Conservation (phyloP, 805 yeast genomes). For the Candida methanosorbosa region DNA sequence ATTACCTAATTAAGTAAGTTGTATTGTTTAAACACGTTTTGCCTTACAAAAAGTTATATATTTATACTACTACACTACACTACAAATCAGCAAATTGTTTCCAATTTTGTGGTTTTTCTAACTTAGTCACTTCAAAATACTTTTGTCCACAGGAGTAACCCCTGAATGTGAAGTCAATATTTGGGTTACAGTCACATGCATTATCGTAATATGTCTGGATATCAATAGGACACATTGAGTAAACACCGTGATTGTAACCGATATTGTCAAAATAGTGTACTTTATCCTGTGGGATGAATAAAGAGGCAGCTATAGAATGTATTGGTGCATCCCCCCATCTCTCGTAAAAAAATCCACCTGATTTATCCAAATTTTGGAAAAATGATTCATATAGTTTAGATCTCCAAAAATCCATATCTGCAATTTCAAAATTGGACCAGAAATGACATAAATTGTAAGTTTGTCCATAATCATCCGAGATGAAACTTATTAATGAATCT, state of each 20-base stretch:
- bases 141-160: conserved; percentile 27
- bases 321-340: conserved; percentile 95
- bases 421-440: conserved; percentile 77
- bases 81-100: conserved; percentile 11
- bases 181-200: conserved; percentile 30
- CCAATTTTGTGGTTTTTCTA: conserved; percentile 21
- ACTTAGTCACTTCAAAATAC: conserved; percentile 19
- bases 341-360: conserved; percentile 79
- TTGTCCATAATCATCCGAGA: conserved; percentile 54
- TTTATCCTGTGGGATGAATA: conserved; percentile 46
- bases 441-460: conserved; percentile 71
- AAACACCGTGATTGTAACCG: conserved; percentile 60
- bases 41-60: too few species aligned
- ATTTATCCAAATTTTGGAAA: conserved; percentile 52
- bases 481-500: conserved; percentile 52
- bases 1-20: too few species aligned
- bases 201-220: conserved; percentile 16
- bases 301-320: conserved; percentile 69
- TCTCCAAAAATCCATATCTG: conserved; percentile 62
- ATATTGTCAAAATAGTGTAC: conserved; percentile 67
- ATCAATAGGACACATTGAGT: conserved; percentile 34
- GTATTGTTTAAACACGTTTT: too few species aligned
- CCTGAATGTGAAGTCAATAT: conserved; percentile 28
- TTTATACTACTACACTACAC: too few species aligned
- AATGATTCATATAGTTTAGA: conserved; percentile 45